phyloP scores from a whole-genome alignment of 2,329 filamentous ascomycete species.

The Beauveria pseudobassiana region DNA sequence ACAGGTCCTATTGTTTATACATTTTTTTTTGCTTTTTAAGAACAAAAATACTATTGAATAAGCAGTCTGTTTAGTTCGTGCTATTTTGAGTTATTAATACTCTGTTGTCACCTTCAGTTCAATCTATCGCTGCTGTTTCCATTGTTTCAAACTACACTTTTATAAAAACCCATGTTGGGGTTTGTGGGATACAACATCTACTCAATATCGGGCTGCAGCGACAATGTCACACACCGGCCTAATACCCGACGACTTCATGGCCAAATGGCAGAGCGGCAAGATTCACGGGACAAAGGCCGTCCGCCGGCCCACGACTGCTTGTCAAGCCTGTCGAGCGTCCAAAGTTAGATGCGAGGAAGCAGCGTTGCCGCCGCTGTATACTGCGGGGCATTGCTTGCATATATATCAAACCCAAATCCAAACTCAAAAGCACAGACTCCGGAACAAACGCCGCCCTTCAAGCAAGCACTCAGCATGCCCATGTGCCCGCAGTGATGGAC shows the following conservation, averaged over 20 bases:
- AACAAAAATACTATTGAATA: too few relatives aligned
- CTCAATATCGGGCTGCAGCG: too few relatives aligned
- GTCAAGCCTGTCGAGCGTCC: background rate
- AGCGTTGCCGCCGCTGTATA: background rate
- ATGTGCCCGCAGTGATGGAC: too few relatives aligned
- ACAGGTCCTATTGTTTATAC: too few relatives aligned
- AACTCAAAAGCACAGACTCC: background rate
- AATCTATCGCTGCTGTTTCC: background rate
- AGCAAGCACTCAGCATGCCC: too few relatives aligned
- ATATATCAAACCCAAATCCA: background rate
- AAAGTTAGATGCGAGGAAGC: conserved; percentile 1
- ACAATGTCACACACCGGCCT: background rate
- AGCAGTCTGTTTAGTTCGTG: too few relatives aligned
- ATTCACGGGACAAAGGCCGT: background rate
- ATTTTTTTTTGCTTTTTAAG: too few relatives aligned
- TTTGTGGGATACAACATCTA: too few relatives aligned
- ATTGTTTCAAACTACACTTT: background rate
- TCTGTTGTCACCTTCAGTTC: too few relatives aligned
- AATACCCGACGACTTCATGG: background rate
- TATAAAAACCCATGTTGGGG: too few relatives aligned
- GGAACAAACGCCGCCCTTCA: background rate
- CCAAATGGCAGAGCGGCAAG: background rate
- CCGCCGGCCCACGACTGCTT: background rate
- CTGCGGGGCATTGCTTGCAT: background rate
- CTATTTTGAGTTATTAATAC: too few relatives aligned